phyloP scores from a whole-genome alignment of 1,284 basidiomycete genomes.

The Ustilago xerochloae region DNA sequence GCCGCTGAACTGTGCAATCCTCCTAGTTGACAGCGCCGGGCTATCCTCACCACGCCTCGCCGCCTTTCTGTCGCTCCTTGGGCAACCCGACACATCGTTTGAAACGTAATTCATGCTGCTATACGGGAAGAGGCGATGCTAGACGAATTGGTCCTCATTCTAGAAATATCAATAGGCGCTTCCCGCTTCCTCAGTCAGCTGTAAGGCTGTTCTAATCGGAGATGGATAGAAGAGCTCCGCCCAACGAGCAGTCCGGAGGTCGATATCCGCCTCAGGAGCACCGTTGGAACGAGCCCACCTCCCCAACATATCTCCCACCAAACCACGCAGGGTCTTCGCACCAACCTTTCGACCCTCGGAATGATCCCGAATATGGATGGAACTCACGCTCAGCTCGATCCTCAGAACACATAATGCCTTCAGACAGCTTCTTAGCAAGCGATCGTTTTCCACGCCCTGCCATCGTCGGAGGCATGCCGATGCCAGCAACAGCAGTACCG shows the following conservation, averaged over 20 bases:
- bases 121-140: no score
- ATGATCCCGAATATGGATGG: conserved; percentile 14
- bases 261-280: background rate
- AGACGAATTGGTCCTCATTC: no score
- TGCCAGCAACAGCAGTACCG: background rate
- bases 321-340: conserved; percentile 25
- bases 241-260: conserved; percentile 6
- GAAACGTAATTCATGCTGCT: no score
- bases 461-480: conserved; percentile 3
- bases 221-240: conserved; percentile 9
- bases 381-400: conserved; percentile 1
- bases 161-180: no score
- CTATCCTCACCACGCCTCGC: no score
- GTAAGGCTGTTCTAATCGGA: background rate
- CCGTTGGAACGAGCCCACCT: conserved; percentile 5
- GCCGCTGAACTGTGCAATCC: no score
- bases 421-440: conserved; percentile 4
- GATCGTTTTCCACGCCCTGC: background rate
- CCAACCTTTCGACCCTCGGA: conserved; percentile 12
- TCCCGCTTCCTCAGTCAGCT: no score
- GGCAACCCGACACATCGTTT: no score
- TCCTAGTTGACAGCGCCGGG: no score
- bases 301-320: conserved; percentile 2
- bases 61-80: no score
- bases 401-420: background rate